A percentile compares a stretch with the other conserved stretches of the same genome.
Conservation (phyloP, 805 yeast species). For the Suhomyces vadensis region DNA sequence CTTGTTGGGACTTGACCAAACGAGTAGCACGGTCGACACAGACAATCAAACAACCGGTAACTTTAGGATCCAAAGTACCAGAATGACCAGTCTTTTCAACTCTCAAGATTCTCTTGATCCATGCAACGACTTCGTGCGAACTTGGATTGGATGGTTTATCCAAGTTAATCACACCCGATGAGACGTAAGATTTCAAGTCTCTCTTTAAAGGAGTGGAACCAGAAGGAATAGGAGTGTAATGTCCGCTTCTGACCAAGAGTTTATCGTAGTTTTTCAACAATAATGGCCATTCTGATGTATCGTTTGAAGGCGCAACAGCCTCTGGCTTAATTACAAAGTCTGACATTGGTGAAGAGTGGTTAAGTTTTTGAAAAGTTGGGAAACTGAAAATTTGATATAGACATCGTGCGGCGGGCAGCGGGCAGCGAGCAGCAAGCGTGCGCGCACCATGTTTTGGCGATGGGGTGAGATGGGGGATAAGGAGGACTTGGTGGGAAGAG, state of each 20-base stretch:
- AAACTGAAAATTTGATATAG: slow-evolving; percentile 4
- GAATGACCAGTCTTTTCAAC: slow-evolving; percentile 98
- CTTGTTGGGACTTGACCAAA: slow-evolving; percentile 97
- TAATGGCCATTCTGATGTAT: slow-evolving; percentile 95
- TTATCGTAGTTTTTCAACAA: slow-evolving; percentile 92
- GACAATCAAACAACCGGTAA: slow-evolving; percentile 97
- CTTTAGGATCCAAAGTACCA: slow-evolving; percentile 98
- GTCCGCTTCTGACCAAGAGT: slow-evolving; percentile 91
- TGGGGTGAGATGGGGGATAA: neutral
- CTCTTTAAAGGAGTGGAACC: slow-evolving; percentile 95
- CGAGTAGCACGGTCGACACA: slow-evolving; percentile 98
- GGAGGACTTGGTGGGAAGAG: neutral
- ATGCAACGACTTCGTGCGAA: slow-evolving; percentile 98
- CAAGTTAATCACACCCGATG: slow-evolving; percentile 94
- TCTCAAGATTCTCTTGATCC: slow-evolving; percentile 95
- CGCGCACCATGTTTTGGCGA: neutral
- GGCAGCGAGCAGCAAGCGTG: neutral
- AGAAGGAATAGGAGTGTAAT: slow-evolving; percentile 95
- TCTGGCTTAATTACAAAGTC: slow-evolving; percentile 87
- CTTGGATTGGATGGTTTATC: slow-evolving; percentile 99
- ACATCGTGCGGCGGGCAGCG: slow-evolving; percentile 30
- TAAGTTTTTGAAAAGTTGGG: slow-evolving; percentile 7
- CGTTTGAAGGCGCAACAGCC: slow-evolving; percentile 70
- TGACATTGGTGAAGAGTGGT: slow-evolving; percentile 44
- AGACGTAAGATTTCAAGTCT: slow-evolving; percentile 84